A percentile compares a stretch with the other conserved stretches of the same genome.
Evolutionary conservation across 2,329 filamentous ascomycete species (phyloP).

Genomic region (Dactylellina drechsleri): DNA sequence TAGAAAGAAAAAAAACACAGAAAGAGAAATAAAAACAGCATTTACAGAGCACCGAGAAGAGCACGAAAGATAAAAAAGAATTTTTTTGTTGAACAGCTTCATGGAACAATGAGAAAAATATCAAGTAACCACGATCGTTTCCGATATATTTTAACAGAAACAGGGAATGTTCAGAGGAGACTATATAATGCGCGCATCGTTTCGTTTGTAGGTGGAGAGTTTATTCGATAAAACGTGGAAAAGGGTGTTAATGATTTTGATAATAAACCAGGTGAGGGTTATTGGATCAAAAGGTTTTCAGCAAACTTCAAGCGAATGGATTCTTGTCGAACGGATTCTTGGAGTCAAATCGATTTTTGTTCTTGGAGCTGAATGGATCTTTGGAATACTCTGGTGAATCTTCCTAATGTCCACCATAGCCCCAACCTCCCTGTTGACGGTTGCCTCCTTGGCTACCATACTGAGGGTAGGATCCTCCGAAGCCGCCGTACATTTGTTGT

Average conservation of each 20-base stretch:
- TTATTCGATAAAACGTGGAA: conserved; percentile 30
- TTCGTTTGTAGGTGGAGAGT: conserved; percentile 37
- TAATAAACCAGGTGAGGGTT: background rate
- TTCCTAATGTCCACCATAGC: conserved; percentile 53
- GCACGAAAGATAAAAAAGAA: conserved; percentile 1
- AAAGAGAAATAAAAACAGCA: conserved; percentile 19
- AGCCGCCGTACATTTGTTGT: conserved; percentile 46
- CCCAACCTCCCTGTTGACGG: conserved; percentile 49
- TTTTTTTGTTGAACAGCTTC: conserved; percentile 52
- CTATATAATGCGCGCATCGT: conserved; percentile 21
- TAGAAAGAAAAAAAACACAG: conserved; percentile 27
- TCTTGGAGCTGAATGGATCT: conserved; percentile 12
- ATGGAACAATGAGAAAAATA: conserved; percentile 29
- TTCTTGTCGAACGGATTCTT: too few species aligned
- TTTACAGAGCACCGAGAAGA: conserved; percentile 44
- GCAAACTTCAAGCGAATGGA: background rate
- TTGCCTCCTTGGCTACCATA: conserved; percentile 47
- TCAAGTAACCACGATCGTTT: conserved; percentile 28
- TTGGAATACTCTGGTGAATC: conserved; percentile 35
- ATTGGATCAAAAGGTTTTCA: background rate
- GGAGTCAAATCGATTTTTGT: background rate
- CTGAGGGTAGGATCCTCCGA: conserved; percentile 46
- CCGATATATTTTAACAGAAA: conserved; percentile 44
- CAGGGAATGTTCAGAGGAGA: conserved; percentile 16
- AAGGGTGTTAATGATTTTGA: conserved; percentile 23